Conservation (phyloP, 306 rosid genomes). For the Begonia fuchsioides region DNA sequence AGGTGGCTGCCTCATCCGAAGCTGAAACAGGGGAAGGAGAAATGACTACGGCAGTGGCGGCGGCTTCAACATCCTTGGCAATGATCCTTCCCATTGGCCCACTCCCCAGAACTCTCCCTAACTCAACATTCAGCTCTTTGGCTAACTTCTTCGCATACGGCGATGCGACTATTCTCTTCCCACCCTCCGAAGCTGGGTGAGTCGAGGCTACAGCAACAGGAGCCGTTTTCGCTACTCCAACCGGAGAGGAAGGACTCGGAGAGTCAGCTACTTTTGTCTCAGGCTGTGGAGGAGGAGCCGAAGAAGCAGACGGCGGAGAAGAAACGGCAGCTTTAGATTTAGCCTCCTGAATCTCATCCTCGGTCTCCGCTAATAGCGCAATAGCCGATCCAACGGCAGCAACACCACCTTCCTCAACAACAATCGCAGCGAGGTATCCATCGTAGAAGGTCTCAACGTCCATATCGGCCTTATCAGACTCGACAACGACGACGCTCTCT, state of each 20-base stretch:
- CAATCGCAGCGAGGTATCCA: constrained; percentile 81
- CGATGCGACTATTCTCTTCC: constrained; percentile 81
- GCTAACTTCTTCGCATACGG: constrained; percentile 95
- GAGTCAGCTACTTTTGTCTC: constrained; percentile 16
- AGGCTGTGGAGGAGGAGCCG: constrained; percentile 8
- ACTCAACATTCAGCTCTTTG: constrained; percentile 66
- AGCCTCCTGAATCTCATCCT: constrained; percentile 67
- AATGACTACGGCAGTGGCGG: constrained; percentile 15
- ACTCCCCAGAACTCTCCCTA: constrained; percentile 47
- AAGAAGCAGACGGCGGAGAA: constrained; percentile 15
- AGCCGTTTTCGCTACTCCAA: constrained; percentile 9
- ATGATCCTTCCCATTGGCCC: constrained; percentile 89
- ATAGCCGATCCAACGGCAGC: constrained; percentile 88
- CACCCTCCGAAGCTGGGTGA: constrained; percentile 90
- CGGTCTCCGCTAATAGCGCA: constrained; percentile 72
- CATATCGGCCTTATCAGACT: constrained; percentile 98
- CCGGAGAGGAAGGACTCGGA: constrained; percentile 12
- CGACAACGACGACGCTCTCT: constrained; percentile 94
- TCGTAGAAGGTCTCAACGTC: constrained; percentile 97
- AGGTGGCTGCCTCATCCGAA: not conserved
- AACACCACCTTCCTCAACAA: constrained; percentile 79
- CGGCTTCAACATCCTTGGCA: constrained; percentile 77
- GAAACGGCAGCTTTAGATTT: constrained; percentile 49
- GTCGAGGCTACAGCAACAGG: constrained; percentile 20
- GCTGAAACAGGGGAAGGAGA: too few species aligned